phyloP scores from a whole-genome alignment of 495 filamentous ascomycete species.

The Coniosporium apollinis region DNA sequence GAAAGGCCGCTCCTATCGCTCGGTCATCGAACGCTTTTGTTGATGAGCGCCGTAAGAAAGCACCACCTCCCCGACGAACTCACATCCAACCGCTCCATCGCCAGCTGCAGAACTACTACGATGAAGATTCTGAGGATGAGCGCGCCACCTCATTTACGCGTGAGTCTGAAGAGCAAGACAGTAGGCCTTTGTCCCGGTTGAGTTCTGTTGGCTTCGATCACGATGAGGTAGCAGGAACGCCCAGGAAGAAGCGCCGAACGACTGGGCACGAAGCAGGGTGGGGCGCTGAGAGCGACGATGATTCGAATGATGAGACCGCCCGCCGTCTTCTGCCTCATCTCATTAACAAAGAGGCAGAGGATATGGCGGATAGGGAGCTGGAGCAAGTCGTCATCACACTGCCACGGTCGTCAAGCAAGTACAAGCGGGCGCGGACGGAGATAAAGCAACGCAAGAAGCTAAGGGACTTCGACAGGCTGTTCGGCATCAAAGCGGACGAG shows the following conservation, averaged over 20 bases:
- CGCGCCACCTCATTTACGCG: constrained; percentile 35
- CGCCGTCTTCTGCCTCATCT: constrained; percentile 21
- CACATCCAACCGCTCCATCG: constrained; percentile 40
- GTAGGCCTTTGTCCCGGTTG: constrained; percentile 61
- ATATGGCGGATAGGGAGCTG: constrained; percentile 25
- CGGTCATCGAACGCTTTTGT: constrained; percentile 56
- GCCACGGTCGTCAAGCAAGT: constrained; percentile 41
- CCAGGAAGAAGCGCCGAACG: constrained; percentile 21
- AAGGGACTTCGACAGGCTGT: constrained; percentile 66
- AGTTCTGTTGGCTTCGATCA: constrained; percentile 50
- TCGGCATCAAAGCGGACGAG: constrained; percentile 39
- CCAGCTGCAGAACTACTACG: constrained; percentile 26
- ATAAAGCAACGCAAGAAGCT: constrained; percentile 49
- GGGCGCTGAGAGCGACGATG: constrained; percentile 23
- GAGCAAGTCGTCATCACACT: constrained; percentile 24
- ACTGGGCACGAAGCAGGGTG: constrained; percentile 15
- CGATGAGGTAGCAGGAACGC: constrained; percentile 29
- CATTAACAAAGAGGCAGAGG: constrained; percentile 26
- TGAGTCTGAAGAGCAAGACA: constrained; percentile 72
- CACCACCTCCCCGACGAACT: constrained; percentile 31
- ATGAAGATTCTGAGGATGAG: constrained; percentile 42
- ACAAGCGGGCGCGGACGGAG: constrained; percentile 47
- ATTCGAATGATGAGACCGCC: constrained; percentile 19
- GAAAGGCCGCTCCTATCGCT: constrained; percentile 41
- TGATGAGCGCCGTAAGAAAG: constrained; percentile 48